Evolutionary conservation across 2,329 filamentous ascomycete genomes (phyloP).

Genomic region (Venturia aucupariae): DNA sequence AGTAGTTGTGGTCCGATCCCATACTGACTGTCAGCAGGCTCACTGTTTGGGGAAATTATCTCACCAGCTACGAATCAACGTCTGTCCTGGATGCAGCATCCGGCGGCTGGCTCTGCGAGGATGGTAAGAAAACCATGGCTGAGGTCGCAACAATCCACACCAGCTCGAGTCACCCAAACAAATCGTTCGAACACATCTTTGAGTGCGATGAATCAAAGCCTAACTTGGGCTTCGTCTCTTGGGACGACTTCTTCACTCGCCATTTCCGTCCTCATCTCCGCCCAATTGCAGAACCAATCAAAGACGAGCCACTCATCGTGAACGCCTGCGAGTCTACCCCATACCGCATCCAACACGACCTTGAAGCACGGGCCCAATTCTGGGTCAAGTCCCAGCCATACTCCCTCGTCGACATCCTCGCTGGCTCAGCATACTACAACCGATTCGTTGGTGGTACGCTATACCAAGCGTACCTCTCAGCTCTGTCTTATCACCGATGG

Average conservation of each 20-base stretch:
- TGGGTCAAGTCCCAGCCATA: slow-evolving; percentile 64
- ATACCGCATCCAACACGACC: slow-evolving; percentile 42
- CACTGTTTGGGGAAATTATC: not conserved
- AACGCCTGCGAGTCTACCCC: slow-evolving; percentile 50
- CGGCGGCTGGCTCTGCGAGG: not conserved
- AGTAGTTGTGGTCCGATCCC: not conserved
- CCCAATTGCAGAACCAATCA: not conserved
- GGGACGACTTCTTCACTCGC: slow-evolving; percentile 4
- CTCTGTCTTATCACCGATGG: slow-evolving; percentile 63
- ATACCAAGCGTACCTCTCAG: slow-evolving; percentile 62
- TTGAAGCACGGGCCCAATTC: slow-evolving; percentile 51
- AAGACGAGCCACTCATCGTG: not conserved
- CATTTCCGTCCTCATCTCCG: not conserved
- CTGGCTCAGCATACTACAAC: slow-evolving; percentile 41
- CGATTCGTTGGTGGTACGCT: slow-evolving; percentile 55
- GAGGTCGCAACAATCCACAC: not conserved
- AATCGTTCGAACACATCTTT: not conserved
- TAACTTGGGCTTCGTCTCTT: not conserved
- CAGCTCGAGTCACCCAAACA: not conserved
- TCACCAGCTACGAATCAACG: not conserved
- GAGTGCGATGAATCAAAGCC: not conserved
- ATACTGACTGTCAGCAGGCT: not conserved
- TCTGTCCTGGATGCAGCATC: not conserved
- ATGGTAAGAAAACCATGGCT: not conserved
- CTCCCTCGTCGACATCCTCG: slow-evolving; percentile 55